Evolutionary conservation across 108 stramenopile genomes (phyloP).

Genomic region (Epipyxis sp.): DNA sequence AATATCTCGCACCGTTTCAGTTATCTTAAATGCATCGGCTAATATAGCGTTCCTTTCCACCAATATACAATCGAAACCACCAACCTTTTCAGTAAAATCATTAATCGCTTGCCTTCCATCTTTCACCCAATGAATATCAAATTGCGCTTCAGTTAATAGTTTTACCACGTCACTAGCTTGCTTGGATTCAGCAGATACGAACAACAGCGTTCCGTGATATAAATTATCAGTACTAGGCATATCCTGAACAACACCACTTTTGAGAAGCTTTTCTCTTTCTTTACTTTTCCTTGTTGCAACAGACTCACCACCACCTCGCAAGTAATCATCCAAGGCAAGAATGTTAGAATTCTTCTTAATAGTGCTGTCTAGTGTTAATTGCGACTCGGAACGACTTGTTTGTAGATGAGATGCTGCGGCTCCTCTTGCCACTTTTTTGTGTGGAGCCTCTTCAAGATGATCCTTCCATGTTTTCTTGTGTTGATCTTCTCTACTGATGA

Average conservation of each 20-base stretch:
- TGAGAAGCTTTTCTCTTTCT: not conserved
- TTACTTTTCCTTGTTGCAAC: no score
- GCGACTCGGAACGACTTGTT: not conserved
- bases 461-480: not conserved
- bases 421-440: not conserved
- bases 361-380: not conserved
- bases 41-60: slow-evolving; percentile 5
- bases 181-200: not conserved
- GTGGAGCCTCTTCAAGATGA: not conserved
- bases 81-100: not conserved
- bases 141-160: not conserved
- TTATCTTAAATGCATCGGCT: not conserved
- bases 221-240: no score
- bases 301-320: not conserved
- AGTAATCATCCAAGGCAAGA: not conserved
- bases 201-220: not conserved
- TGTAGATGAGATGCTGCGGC: not conserved
- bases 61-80: slow-evolving; percentile 8
- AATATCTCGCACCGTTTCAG: not conserved
- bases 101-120: slow-evolving; percentile 18
- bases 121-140: not conserved
- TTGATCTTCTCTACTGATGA: no score
- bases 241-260: no score
- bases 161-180: not conserved
- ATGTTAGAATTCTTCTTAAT: not conserved